phyloP scores from a whole-genome alignment of 2,329 filamentous ascomycete species.

The Achaetomium macrosporum region DNA sequence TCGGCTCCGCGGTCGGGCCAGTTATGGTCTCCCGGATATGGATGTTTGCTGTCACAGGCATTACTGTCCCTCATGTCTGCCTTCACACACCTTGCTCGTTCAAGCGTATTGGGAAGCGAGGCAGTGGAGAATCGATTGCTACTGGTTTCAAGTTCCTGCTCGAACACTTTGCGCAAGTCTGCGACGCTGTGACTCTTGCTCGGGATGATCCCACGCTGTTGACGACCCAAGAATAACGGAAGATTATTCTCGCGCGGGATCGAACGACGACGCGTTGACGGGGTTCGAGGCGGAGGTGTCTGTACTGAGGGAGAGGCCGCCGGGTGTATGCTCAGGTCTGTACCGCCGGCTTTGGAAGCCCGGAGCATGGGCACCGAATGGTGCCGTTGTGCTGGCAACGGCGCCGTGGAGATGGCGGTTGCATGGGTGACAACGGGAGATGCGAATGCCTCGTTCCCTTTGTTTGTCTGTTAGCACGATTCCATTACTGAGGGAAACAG shows the following conservation, averaged over 20 bases:
- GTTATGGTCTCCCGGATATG: too few species aligned
- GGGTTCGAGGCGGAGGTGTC: too few species aligned
- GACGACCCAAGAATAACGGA: not conserved
- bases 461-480: not conserved
- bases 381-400: not conserved
- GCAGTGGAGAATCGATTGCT: not conserved
- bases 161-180: conserved; percentile 32
- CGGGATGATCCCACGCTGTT: not conserved
- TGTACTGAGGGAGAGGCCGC: not conserved
- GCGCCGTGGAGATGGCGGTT: not conserved
- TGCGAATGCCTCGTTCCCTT: conserved; percentile 1
- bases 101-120: not conserved
- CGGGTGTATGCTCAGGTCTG: not conserved
- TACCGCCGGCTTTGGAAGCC: not conserved
- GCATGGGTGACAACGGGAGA: conserved; percentile 6
- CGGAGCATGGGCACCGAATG: too few species aligned
- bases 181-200: conserved; percentile 28
- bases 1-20: too few species aligned
- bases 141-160: conserved; percentile 12
- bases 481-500: not conserved
- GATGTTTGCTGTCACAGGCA: too few species aligned
- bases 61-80: not conserved
- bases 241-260: not conserved
- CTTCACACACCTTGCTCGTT: not conserved
- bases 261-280: too few species aligned